phyloP scores from a whole-genome alignment of 2,329 filamentous ascomycete genomes.

The Chrysoporthe deuterocubensis region DNA sequence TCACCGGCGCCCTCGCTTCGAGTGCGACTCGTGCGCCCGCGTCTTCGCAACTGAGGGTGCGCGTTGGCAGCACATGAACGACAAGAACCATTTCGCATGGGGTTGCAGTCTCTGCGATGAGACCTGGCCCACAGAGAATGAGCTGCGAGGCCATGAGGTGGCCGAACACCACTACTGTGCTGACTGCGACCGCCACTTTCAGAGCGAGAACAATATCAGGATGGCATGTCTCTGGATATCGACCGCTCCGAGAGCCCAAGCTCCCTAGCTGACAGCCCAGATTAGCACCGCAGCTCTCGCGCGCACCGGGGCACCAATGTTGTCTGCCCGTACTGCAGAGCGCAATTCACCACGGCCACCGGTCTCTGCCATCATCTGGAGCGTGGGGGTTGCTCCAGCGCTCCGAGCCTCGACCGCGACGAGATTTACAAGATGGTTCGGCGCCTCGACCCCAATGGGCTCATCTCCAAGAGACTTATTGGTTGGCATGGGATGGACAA shows the following conservation, averaged over 20 bases:
- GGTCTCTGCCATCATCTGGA: constrained; percentile 63
- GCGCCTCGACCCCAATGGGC: constrained; percentile 48
- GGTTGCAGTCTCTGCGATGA: constrained; percentile 12
- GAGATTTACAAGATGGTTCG: constrained; percentile 51
- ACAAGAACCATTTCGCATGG: constrained; percentile 18
- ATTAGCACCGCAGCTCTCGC: constrained; percentile 59
- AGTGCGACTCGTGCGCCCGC: constrained; percentile 14
- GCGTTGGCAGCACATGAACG: constrained; percentile 19
- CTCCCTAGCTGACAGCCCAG: not conserved
- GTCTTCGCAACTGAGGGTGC: constrained; percentile 2
- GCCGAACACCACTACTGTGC: constrained; percentile 20
- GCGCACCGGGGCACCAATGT: constrained; percentile 51
- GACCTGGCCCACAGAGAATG: constrained; percentile 7
- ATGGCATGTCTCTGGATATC: constrained; percentile 35
- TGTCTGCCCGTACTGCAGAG: constrained; percentile 60
- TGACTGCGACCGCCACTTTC: constrained; percentile 18
- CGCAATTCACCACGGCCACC: constrained; percentile 51
- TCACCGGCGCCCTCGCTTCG: constrained; percentile 2
- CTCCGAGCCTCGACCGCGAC: constrained; percentile 50
- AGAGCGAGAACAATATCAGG: constrained; percentile 33
- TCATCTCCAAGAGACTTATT: constrained; percentile 57
- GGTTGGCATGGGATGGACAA: constrained; percentile 44
- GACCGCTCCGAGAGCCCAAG: not conserved
- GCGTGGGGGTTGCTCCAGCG: constrained; percentile 52
- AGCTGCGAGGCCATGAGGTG: constrained; percentile 16